phyloP scores from a whole-genome alignment of 495 filamentous ascomycete genomes.

The Neurospora sublineolata region DNA sequence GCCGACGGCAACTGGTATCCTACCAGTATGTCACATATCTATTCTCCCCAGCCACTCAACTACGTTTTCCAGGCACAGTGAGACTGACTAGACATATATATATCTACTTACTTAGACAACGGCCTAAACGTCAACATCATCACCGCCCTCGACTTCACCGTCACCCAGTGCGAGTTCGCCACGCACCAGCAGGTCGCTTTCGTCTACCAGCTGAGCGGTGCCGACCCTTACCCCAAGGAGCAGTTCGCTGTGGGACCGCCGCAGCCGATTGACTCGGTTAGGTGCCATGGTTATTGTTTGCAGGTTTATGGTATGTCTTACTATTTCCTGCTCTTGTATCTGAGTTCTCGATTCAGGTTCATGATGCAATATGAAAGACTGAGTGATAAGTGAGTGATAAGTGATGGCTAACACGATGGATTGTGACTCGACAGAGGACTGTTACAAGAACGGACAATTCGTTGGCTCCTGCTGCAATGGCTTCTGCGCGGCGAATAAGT shows the following conservation, averaged over 20 bases:
- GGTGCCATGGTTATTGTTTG: conserved; percentile 19
- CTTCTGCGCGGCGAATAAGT: conserved; percentile 21
- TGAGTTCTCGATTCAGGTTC: too few relatives aligned
- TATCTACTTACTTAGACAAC: conserved; percentile 11
- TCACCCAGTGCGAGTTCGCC: conserved; percentile 14
- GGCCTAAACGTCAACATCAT: conserved; percentile 17
- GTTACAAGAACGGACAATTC: conserved; percentile 16
- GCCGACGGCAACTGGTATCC: conserved; percentile 15
- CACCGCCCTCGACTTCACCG: conserved; percentile 20
- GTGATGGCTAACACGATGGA: not conserved
- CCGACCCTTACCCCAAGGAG: conserved; percentile 9
- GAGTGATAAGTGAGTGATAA: not conserved
- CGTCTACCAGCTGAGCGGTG: conserved; percentile 3
- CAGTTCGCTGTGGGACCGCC: conserved; percentile 22
- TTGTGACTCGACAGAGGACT: conserved; percentile 4
- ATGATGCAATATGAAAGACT: too few relatives aligned
- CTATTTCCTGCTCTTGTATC: too few relatives aligned
- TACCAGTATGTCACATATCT: conserved; percentile 9
- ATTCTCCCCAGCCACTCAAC: not conserved
- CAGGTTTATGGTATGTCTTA: conserved; percentile 3
- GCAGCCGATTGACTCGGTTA: conserved; percentile 15
- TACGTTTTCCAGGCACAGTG: too few relatives aligned
- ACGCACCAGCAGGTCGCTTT: conserved; percentile 10
- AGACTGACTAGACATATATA: not conserved
- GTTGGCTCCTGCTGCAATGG: conserved; percentile 21